Evolutionary conservation across 2,329 filamentous ascomycete species (phyloP).

Genomic region (Colletotrichum sp.): DNA sequence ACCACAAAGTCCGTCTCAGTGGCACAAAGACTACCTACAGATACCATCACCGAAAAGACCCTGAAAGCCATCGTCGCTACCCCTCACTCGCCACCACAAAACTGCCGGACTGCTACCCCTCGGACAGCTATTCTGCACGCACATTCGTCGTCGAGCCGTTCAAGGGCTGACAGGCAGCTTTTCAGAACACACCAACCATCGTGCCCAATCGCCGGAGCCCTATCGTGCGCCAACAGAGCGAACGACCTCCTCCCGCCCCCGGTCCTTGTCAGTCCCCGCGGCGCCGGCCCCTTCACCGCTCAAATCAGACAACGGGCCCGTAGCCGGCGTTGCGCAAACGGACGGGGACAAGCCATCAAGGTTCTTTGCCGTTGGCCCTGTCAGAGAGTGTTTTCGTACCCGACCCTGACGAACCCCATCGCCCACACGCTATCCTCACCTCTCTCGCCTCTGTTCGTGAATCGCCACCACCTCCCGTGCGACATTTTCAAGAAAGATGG

Average conservation of each 20-base stretch:
- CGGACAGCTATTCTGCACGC: neutral
- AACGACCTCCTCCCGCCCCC: neutral
- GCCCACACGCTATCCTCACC: neutral
- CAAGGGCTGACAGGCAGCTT: neutral
- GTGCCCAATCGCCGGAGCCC: slow-evolving; percentile 1
- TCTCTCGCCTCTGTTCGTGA: neutral
- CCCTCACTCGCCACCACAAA: slow-evolving; percentile 2
- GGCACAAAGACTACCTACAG: neutral
- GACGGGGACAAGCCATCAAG: slow-evolving; percentile 9
- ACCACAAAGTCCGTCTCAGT: neutral
- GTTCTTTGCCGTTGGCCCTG: neutral
- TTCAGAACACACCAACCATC: neutral
- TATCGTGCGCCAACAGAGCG: neutral
- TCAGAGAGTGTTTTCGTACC: neutral
- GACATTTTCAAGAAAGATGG: neutral
- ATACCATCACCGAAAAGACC: neutral
- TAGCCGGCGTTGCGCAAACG: slow-evolving; percentile 3
- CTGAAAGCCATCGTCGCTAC: neutral
- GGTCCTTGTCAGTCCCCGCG: slow-evolving; percentile 4
- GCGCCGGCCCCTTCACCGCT: slow-evolving; percentile 18
- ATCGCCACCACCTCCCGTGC: neutral
- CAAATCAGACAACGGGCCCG: slow-evolving; percentile 14
- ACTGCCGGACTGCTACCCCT: neutral
- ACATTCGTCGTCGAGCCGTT: neutral
- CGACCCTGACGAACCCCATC: neutral